A percentile compares a stretch with the other conserved stretches of the same genome.
Conservation (phyloP, 176 grass and related monocot genomes). For the Cenchrus americanus region DNA sequence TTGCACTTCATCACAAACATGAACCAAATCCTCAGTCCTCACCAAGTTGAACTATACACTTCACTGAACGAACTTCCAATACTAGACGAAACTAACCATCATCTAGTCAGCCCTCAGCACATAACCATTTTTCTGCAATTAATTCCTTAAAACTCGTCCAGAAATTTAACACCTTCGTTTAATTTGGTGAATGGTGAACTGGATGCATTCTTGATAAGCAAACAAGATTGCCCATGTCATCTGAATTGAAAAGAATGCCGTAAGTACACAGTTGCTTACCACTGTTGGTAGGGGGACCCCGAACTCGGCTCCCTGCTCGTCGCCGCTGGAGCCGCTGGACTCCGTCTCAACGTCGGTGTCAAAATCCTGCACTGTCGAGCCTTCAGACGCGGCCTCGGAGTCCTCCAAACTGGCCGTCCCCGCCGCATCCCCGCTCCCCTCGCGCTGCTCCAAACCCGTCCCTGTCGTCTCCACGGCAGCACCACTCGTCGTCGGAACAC, state of each 20-base stretch:
- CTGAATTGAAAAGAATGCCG: not conserved
- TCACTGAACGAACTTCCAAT: not conserved
- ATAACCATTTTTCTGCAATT: not conserved
- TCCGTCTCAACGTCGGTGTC: slow-evolving; percentile 53
- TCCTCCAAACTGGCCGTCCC: slow-evolving; percentile 37
- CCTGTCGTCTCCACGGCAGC: not conserved
- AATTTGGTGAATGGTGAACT: not conserved
- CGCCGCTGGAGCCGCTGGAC: slow-evolving; percentile 56
- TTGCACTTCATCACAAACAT: slow-evolving; percentile 15
- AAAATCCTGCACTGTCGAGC: slow-evolving; percentile 51
- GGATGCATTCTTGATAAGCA: not conserved
- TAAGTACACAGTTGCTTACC: slow-evolving; percentile 40
- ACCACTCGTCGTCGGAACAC: not conserved
- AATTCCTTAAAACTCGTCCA: not conserved
- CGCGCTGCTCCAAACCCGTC: not conserved
- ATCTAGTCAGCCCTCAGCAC: not conserved
- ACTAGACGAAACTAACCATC: not conserved
- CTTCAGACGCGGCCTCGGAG: slow-evolving; percentile 41
- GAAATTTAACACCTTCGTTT: not conserved
- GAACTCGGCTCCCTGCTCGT: slow-evolving; percentile 46
- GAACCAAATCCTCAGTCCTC: not conserved
- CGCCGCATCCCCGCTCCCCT: not conserved
- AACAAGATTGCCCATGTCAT: not conserved
- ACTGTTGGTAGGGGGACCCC: slow-evolving; percentile 23
- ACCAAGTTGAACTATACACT: not conserved